Evolutionary conservation across 2,329 filamentous ascomycete genomes (phyloP), one percentile per base, ranked within the genome.

Genomic region (Beauveria varroae): DNA sequence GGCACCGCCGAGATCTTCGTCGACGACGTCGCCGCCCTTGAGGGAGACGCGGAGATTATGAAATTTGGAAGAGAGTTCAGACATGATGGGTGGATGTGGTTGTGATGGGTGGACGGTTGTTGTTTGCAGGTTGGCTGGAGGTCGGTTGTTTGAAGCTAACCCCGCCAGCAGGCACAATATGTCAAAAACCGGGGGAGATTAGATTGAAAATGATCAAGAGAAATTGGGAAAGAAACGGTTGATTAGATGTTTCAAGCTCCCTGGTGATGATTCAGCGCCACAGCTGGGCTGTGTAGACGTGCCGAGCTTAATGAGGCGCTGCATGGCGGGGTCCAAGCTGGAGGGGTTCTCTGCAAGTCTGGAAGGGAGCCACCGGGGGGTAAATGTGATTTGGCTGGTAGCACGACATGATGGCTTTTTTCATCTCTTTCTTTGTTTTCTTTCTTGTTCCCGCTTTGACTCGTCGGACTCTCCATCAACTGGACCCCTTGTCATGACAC

Each of bases 1-100:
- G 54, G 76, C 75, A 62, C 85, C 80, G 61, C 83, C 82, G 34
- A 73, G 67, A 37, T 85, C 80, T 46, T 85, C 82, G 44, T 81
- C 77, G 62, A 81, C 79, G 34, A 71, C 69, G 61, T 80, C 78
- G 37, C 71, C 69, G 24, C 70, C 64, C 26, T 64, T 63, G n/a
- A 60, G 59, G 20, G 50, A 60, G 41, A 55, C 64, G 30, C 57
- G 62, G 14, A 66, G 57, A 28, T 56, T 63, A 4, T 62, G 47
- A 14, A 66, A 58, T 9, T 57, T 58, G 34, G 63, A 50, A 14
- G 64, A 54, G 26, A 66, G 41, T 28, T 65, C 64, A 18, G 65
- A 64, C 65, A 66, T 66, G 26, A 16, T 20, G 49, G 16, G 10
- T 53, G 14, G 10, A 22, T 44, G 24, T 30, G 18, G 18, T 22